Conservation (phyloP, 2,329 filamentous ascomycete genomes). For the Neofusicoccum ribis region DNA sequence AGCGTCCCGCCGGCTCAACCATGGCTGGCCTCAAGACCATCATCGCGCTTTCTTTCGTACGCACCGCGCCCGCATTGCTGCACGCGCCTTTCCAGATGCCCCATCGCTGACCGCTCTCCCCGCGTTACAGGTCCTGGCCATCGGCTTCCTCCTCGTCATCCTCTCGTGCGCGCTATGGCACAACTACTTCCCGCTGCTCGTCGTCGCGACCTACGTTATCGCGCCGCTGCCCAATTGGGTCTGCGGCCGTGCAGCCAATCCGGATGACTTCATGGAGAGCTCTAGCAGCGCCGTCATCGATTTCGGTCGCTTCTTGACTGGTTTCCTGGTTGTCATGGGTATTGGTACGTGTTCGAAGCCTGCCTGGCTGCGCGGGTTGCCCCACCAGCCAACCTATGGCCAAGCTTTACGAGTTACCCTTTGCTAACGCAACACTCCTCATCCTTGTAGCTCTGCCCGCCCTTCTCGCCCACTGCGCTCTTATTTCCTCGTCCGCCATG, state of each 20-base stretch:
- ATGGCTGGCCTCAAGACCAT: conserved; percentile 97
- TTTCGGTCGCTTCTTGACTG: conserved; percentile 89
- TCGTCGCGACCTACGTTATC: conserved; percentile 92
- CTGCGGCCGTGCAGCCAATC: conserved; percentile 81
- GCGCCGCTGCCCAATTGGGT: conserved; percentile 97
- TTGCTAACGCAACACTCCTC: conserved; percentile 2
- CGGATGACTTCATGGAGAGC: conserved; percentile 92
- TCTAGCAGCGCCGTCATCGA: conserved; percentile 83
- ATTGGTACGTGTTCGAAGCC: conserved; percentile 63
- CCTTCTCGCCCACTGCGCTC: conserved; percentile 80
- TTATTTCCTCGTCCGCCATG: conserved; percentile 84
- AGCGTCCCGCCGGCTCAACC: conserved; percentile 32
- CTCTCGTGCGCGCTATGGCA: conserved; percentile 94
- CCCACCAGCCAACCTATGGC: background rate
- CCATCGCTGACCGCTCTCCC: background rate
- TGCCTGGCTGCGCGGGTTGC: background rate
- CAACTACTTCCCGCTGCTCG: conserved; percentile 91
- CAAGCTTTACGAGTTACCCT: background rate
- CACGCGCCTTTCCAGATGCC: background rate
- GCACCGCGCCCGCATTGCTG: conserved; percentile 27
- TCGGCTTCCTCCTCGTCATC: conserved; percentile 98
- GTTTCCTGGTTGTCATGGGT: conserved; percentile 95
- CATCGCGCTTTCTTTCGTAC: conserved; percentile 94
- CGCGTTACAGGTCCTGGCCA: conserved; percentile 74
- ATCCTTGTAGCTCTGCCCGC: conserved; percentile 71